Evolutionary conservation across 495 filamentous ascomycete species (phyloP).

Genomic region (Aspergillus bertholletiae): DNA sequence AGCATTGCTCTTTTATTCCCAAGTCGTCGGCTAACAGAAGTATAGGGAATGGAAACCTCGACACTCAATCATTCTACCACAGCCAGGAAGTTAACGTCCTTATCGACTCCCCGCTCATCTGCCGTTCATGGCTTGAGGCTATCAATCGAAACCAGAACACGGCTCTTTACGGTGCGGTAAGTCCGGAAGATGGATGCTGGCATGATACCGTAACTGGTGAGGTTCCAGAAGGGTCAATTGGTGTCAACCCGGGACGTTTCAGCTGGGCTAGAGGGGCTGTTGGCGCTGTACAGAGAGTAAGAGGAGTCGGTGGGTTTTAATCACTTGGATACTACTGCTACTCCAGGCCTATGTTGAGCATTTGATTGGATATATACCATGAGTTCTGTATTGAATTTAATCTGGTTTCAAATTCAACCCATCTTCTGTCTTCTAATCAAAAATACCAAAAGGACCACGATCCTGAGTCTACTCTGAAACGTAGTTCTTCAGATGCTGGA

Average conservation of each 20-base stretch:
- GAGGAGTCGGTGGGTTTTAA: slow-evolving; percentile 51
- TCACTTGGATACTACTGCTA: neutral
- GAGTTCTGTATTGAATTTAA: too few species aligned
- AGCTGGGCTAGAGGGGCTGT: slow-evolving; percentile 60
- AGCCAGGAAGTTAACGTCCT: slow-evolving; percentile 73
- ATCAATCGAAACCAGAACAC: slow-evolving; percentile 71
- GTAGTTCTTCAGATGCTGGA: too few species aligned
- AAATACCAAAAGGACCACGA: too few species aligned
- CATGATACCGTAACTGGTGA: slow-evolving; percentile 50
- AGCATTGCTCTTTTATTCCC: neutral
- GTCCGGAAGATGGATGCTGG: slow-evolving; percentile 48
- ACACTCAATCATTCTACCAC: slow-evolving; percentile 79
- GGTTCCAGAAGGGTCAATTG: slow-evolving; percentile 56
- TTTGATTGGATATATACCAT: too few species aligned
- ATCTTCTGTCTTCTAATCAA: too few species aligned
- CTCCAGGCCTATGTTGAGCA: neutral
- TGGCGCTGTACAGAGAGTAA: slow-evolving; percentile 59
- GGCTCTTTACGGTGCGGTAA: slow-evolving; percentile 54
- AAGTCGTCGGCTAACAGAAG: neutral
- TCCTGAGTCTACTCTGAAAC: too few species aligned
- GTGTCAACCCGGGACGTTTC: slow-evolving; percentile 54
- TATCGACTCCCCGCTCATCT: slow-evolving; percentile 59
- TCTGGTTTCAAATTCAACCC: too few species aligned
- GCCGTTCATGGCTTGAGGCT: slow-evolving; percentile 57
- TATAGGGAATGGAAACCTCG: slow-evolving; percentile 71